Evolutionary conservation across 768 basidiomycete genomes (phyloP).

Genomic region (Russula sp.): DNA sequence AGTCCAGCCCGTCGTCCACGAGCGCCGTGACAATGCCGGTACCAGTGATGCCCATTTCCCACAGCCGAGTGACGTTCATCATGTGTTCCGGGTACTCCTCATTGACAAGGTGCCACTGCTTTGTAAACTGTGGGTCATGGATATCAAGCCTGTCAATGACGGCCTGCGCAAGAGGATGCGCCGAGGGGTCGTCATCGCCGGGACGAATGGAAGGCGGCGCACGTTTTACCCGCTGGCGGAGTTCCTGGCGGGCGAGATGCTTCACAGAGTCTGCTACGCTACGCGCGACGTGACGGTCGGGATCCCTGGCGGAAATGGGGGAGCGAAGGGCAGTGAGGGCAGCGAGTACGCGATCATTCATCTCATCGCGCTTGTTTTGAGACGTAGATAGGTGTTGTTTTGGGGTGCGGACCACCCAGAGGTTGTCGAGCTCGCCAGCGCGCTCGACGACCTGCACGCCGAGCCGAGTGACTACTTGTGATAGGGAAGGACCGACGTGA

Average conservation of each 20-base stretch:
- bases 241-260: conserved; percentile 53
- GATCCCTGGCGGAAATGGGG: conserved; percentile 33
- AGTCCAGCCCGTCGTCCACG: conserved; percentile 94
- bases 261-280: conserved; percentile 49
- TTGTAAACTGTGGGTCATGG: conserved; percentile 69
- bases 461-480: conserved; percentile 50
- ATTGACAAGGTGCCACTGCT: conserved; percentile 96
- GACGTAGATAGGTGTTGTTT: conserved; percentile 28
- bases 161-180: conserved; percentile 34
- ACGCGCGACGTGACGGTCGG: conserved; percentile 33
- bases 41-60: conserved; percentile 88
- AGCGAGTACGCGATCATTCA: conserved; percentile 42
- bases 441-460: conserved; percentile 84
- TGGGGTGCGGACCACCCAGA: conserved; percentile 73
- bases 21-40: conserved; percentile 80
- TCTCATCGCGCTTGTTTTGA: conserved; percentile 28
- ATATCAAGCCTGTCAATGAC: conserved; percentile 60
- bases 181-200: conserved; percentile 18
- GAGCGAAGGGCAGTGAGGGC: conserved; percentile 40
- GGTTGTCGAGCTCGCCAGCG: conserved; percentile 70
- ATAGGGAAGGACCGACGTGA: conserved; percentile 42
- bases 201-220: conserved; percentile 55
- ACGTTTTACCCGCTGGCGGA: conserved; percentile 64
- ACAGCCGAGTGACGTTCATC: conserved; percentile 91
- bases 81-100: conserved; percentile 69